Conservation (phyloP, 2,329 filamentous ascomycete species). For the Stachybotrys chartarum region DNA sequence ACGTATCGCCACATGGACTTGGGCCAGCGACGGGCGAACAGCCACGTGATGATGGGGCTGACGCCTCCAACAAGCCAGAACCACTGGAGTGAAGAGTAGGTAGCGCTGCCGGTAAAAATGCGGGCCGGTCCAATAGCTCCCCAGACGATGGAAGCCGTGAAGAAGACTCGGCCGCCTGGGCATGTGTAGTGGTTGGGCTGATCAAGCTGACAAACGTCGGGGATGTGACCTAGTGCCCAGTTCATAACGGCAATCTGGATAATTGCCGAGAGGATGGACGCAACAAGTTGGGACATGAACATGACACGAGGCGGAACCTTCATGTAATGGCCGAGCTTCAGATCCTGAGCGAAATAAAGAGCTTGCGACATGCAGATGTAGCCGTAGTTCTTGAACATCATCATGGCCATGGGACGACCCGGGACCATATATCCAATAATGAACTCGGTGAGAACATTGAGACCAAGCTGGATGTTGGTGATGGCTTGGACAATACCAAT, state of each 20-base stretch:
- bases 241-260: slow-evolving; percentile 60
- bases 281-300: slow-evolving; percentile 53
- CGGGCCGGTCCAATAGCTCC: slow-evolving; percentile 64
- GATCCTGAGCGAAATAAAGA: slow-evolving; percentile 56
- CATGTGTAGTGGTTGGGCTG: slow-evolving; percentile 52
- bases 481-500: slow-evolving; percentile 56
- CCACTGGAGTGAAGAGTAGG: slow-evolving; percentile 59
- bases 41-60: slow-evolving; percentile 56
- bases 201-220: slow-evolving; percentile 48
- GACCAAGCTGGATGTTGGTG: slow-evolving; percentile 55
- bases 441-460: slow-evolving; percentile 68
- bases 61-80: slow-evolving; percentile 64
- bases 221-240: slow-evolving; percentile 56
- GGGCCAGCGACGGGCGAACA: slow-evolving; percentile 54
- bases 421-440: slow-evolving; percentile 68
- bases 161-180: slow-evolving; percentile 49
- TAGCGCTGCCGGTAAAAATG: slow-evolving; percentile 56
- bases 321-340: slow-evolving; percentile 66
- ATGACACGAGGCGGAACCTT: slow-evolving; percentile 54
- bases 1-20: slow-evolving; percentile 57
- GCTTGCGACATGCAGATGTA: slow-evolving; percentile 63
- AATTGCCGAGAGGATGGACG: slow-evolving; percentile 54
- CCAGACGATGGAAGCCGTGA: slow-evolving; percentile 66
- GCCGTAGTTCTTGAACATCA: slow-evolving; percentile 72
- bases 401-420: slow-evolving; percentile 63